These are phyloP conservation scores for Crithidia fasciculata DNA, from an alignment of 208 protist species.

Conservation along the genomic window DNA sequence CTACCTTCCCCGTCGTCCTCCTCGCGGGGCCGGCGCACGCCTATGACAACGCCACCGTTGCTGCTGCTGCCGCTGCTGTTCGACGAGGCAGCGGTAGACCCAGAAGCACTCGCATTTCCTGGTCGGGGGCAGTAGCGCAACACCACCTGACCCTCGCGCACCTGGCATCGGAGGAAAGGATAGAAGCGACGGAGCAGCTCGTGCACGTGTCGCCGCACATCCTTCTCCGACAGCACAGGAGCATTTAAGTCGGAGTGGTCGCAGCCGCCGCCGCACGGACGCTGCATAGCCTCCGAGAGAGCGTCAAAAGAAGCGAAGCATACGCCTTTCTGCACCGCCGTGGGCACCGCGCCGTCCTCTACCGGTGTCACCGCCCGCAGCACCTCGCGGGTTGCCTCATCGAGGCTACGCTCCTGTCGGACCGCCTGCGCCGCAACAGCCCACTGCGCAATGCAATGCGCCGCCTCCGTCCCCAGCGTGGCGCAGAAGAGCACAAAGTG, in stretches of 20 bases:
- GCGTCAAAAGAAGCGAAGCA: slow-evolving; percentile 30
- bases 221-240: slow-evolving; percentile 54
- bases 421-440: slow-evolving; percentile 18
- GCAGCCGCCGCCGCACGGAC: not conserved
- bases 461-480: slow-evolving; percentile 36
- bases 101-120: not conserved
- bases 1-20: not conserved
- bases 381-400: not conserved
- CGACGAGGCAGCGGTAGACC: not conserved
- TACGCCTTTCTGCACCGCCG: slow-evolving; percentile 1
- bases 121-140: slow-evolving; percentile 21
- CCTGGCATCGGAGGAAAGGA: slow-evolving; percentile 58
- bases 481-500: slow-evolving; percentile 50
- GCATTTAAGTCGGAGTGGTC: not conserved
- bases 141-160: slow-evolving; percentile 51
- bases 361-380: not conserved
- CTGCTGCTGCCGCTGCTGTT: not conserved
- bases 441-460: slow-evolving; percentile 46
- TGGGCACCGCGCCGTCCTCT: not conserved
- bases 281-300: slow-evolving; percentile 15
- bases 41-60: not conserved
- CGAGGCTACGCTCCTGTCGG: slow-evolving; percentile 13
- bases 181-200: slow-evolving; percentile 69
- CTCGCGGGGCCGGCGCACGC: slow-evolving; percentile 11
- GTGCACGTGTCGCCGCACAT: slow-evolving; percentile 68